These are phyloP conservation scores for Melanomma pulvis-pyrius DNA, from an alignment of 495 filamentous ascomycete genomes.

Conservation along the genomic window DNA sequence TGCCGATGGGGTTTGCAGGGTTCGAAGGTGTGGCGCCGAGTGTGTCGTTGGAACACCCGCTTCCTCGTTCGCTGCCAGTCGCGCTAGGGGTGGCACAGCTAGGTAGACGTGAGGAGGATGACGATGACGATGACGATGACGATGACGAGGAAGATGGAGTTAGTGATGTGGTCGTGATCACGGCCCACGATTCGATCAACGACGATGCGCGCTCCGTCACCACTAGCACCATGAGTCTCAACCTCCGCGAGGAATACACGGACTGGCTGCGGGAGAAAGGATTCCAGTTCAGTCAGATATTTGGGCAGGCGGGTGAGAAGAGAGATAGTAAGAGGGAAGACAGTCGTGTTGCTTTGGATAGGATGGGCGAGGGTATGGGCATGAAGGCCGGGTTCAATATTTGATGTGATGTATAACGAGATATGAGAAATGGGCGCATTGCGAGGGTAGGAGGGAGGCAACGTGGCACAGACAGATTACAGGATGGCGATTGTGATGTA, in stretches of 20 bases:
- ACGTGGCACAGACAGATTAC: too few species aligned
- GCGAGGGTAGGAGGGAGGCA: too few species aligned
- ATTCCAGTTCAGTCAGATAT: slow-evolving; percentile 7
- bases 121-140: background rate
- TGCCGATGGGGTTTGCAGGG: slow-evolving; percentile 43
- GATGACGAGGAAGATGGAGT: background rate
- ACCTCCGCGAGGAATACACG: slow-evolving; percentile 13
- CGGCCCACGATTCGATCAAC: too few species aligned
- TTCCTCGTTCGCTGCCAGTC: too few species aligned
- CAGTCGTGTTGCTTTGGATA: background rate
- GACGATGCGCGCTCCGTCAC: background rate
- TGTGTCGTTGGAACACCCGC: too few species aligned
- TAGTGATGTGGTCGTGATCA: background rate
- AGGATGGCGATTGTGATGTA: too few species aligned
- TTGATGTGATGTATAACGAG: background rate
- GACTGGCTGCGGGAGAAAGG: slow-evolving; percentile 21
- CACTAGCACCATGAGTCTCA: slow-evolving; percentile 16
- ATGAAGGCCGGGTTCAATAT: background rate
- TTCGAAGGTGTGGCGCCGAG: background rate
- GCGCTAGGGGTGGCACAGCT: too few species aligned
- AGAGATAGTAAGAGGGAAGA: background rate
- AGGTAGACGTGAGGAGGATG: background rate
- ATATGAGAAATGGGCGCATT: too few species aligned
- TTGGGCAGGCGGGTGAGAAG: slow-evolving; percentile 6
- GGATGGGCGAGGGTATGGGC: background rate